phyloP scores from a whole-genome alignment of 2,329 filamentous ascomycete species.

The Paraphaeosphaeria minitans region DNA sequence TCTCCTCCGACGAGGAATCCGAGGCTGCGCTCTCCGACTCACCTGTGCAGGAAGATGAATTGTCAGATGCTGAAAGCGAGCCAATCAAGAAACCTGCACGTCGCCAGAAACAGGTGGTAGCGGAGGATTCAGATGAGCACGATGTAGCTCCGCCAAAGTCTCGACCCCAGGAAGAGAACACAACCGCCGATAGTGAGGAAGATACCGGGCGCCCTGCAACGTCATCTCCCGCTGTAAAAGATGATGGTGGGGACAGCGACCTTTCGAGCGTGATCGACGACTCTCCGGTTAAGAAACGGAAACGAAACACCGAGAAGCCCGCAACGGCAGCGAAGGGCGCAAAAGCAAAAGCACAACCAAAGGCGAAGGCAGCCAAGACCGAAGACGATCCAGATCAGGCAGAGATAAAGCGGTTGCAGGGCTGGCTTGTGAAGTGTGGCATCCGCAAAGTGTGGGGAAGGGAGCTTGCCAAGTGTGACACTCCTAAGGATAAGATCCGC shows the following conservation, averaged over 20 bases:
- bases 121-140: slow-evolving; percentile 38
- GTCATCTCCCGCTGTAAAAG: slow-evolving; percentile 20
- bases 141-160: slow-evolving; percentile 18
- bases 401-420: slow-evolving; percentile 87
- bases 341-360: not conserved
- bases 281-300: slow-evolving; percentile 64
- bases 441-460: slow-evolving; percentile 89
- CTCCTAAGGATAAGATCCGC: slow-evolving; percentile 77
- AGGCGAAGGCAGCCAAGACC: not conserved
- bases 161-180: slow-evolving; percentile 17
- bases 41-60: slow-evolving; percentile 13
- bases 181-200: slow-evolving; percentile 25
- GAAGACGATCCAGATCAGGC: slow-evolving; percentile 66
- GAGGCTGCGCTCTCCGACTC: slow-evolving; percentile 29
- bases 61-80: slow-evolving; percentile 35
- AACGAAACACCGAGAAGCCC: slow-evolving; percentile 43
- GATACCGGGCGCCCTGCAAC: slow-evolving; percentile 16
- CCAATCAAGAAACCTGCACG: slow-evolving; percentile 30
- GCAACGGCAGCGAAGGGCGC: slow-evolving; percentile 18
- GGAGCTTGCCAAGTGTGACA: slow-evolving; percentile 77
- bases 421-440: slow-evolving; percentile 86
- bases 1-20: slow-evolving; percentile 38
- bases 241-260: slow-evolving; percentile 61
- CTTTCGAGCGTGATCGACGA: slow-evolving; percentile 82
- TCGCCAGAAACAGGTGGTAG: slow-evolving; percentile 32